Base-by-base conservation (phyloP, 2,329 filamentous ascomycete genomes). In the Phaeoacremonium minimum region DNA sequence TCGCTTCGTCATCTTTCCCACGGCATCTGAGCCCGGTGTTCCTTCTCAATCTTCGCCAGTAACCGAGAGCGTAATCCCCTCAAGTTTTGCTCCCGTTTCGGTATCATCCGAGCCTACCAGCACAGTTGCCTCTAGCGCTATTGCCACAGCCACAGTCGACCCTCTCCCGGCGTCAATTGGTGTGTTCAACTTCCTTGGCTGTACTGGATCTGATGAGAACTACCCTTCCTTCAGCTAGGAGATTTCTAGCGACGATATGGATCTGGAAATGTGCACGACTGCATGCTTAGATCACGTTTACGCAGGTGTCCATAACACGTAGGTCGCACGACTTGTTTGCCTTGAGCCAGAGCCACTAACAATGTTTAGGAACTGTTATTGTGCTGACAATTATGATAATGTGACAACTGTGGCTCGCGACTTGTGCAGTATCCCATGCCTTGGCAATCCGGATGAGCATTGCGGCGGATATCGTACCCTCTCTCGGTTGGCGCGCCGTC, bases 231-330 rank as follows among this genome's bases (percentile, higher is more conserved):
- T 35, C n/a, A 13, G 5, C 14, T 26, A 28, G 15, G 19, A n/a
- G n/a, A 16, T 14, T 6, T 35, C 33, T 8, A 30, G 15, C 15
- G 4, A 6, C 11, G 6, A 29, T 8, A 35, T 35, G 33, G 33
- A 35, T 18, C 12, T 35, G 12, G 33, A 35, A 16, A 9, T 16
- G 8, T 35, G 33, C 22, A 18, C 15, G 6, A 4, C 33, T 15
- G 15, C 18, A 4, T 35, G 33, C 22, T 6, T 9, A 9, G 30
- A 30, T 16, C 18, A 12, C 5, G 30, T 16, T 12, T 35, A 28
- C 20, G 33, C 33, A 7, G 33, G 33, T 30, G 33, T 35, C 5
- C 14, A 17, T 30, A 26, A 14, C 12, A 30, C 6, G 33, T 35
- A n/a, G 28, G 33, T 17, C 17, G 14, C 7, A 26, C n/a, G 22